Base-by-base conservation (phyloP, 192 early-diverging fungal species). In the Diversispora eburnea region DNA sequence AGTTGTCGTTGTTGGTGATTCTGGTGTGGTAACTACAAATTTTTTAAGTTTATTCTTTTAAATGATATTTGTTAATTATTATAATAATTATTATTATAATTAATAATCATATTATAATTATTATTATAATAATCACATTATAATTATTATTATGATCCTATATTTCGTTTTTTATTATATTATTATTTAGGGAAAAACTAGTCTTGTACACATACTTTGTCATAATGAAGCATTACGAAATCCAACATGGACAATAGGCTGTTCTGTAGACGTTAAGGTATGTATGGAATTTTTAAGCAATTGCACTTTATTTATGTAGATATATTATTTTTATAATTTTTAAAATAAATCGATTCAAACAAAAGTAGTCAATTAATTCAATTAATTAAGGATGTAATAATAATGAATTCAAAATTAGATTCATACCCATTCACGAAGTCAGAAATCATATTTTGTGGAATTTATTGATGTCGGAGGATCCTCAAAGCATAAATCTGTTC, bases 381-480 rank as follows among this genome's bases (percentile, higher is more conserved):
- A n/a, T n/a, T n/a, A n/a, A n/a, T n/a, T n/a, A n/a, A 54, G 1
- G 3, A 17, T 4, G 13, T n/a, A 25, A 68, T n/a, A 25, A 68
- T 77, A 42, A 47, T 67, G 25, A 33, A 33, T 33, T 33, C 25
- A 33, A 33, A 0, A 33, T 33, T 42, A 80, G 80, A 78, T 67
- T 7, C 75, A 73, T 22, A 75, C 59, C 41, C 67, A 55, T 52
- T 6, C 47, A 41, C 67, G 72, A 17, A 67, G 70, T 15, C 63
- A 61, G 17, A 75, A 81, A 42, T 58, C 76, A 57, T 78, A 80
- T 65, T 87, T 87, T 56, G 74, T 87, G 6, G 86, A 87, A 71
- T 86, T 87, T 69, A 78, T 86, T 72, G 86, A 87, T 60, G 57
- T 87, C 19, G 78, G 80, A 33, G 84, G 83, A 12, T 75, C 81